These are phyloP conservation scores for Boletus sp. DNA, from an alignment of 1,284 basidiomycete genomes.

Conservation along the genomic window DNA sequence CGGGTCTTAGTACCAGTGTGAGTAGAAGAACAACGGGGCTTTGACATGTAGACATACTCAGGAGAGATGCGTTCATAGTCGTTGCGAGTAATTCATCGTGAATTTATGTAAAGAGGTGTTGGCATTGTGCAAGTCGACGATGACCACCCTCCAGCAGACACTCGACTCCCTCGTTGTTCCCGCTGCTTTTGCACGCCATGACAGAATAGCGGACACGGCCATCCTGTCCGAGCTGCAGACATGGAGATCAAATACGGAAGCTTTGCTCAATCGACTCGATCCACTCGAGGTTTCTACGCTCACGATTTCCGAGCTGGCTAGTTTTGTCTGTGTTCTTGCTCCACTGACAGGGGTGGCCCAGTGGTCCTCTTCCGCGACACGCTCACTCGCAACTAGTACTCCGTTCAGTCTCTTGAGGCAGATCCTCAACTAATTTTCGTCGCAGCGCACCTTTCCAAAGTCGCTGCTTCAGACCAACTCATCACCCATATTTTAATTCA, in stretches of 20 bases:
- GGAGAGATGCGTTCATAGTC: constrained; percentile 45
- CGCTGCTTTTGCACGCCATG: constrained; percentile 41
- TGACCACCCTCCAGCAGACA: constrained; percentile 23
- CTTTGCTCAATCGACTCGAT: constrained; percentile 35
- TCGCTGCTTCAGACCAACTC: constrained; percentile 24
- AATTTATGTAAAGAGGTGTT: not conserved
- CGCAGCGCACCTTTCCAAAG: constrained; percentile 34
- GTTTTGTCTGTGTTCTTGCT: constrained; percentile 41
- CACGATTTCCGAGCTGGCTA: constrained; percentile 42
- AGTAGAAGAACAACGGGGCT: constrained; percentile 7
- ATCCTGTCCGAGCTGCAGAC: constrained; percentile 36
- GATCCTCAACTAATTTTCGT: constrained; percentile 41
- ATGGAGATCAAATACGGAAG: constrained; percentile 45
- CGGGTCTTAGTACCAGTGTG: constrained; percentile 45
- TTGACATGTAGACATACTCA: constrained; percentile 38
- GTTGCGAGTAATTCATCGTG: not conserved
- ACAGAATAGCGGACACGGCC: constrained; percentile 38
- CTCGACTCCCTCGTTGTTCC: constrained; percentile 43
- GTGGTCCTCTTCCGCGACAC: constrained; percentile 22
- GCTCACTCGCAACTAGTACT: constrained; percentile 19
- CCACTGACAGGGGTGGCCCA: constrained; percentile 27
- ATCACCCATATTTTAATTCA: constrained; percentile 48
- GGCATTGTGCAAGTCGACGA: constrained; percentile 10
- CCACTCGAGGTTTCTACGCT: constrained; percentile 38
- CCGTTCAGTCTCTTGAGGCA: not conserved